A percentile compares a stretch with the other conserved stretches of the same genome.
phyloP scores from a whole-genome alignment of 2,329 filamentous ascomycete genomes.

The Pestalotiopsis sp. region DNA sequence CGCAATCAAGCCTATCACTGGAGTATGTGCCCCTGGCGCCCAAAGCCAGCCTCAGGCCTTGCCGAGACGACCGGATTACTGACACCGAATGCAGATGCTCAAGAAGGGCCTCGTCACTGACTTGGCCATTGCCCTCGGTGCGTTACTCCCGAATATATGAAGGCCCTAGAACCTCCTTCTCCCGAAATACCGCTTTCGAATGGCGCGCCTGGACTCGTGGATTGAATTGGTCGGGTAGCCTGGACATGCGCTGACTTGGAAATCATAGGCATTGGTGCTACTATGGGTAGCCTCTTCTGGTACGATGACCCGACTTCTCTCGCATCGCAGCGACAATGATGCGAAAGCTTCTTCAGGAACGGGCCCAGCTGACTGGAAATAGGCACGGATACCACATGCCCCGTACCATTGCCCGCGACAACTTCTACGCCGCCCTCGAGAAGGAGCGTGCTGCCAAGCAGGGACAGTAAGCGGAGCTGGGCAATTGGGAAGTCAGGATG shows the following conservation, averaged over 20 bases:
- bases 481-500: background rate
- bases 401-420: slow-evolving; percentile 58
- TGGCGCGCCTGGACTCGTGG: background rate
- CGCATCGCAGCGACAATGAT: background rate
- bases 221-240: background rate
- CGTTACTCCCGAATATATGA: slow-evolving; percentile 24
- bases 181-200: background rate
- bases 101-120: slow-evolving; percentile 59
- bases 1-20: slow-evolving; percentile 57
- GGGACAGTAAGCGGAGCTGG: slow-evolving; percentile 15
- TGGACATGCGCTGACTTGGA: slow-evolving; percentile 31
- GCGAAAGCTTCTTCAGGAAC: background rate
- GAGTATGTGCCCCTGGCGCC: slow-evolving; percentile 47
- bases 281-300: slow-evolving; percentile 58
- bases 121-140: slow-evolving; percentile 56
- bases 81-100: slow-evolving; percentile 49
- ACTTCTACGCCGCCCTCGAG: slow-evolving; percentile 60
- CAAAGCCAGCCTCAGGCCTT: slow-evolving; percentile 4
- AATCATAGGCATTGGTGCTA: slow-evolving; percentile 50
- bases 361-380: background rate
- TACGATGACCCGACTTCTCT: slow-evolving; percentile 35
- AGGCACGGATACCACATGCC: slow-evolving; percentile 66
- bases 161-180: background rate
- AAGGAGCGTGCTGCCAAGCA: slow-evolving; percentile 48
- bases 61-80: background rate